Evolutionary conservation across 805 yeast species (phyloP).

Genomic region (Zygosaccharomyces siamensis): DNA sequence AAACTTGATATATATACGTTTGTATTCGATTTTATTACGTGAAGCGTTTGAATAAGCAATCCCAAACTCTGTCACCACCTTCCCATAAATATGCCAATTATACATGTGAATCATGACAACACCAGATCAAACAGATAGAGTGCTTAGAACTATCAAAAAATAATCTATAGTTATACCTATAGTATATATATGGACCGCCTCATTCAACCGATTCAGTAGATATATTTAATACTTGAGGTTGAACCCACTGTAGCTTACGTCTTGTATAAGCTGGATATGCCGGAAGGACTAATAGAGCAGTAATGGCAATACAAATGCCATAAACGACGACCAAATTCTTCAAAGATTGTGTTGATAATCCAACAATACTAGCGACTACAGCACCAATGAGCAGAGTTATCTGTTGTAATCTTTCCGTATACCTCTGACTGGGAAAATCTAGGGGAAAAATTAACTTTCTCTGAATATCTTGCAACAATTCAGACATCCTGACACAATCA

Average conservation of each 20-base stretch:
- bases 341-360: slow-evolving; percentile 46
- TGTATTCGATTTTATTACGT: too few relatives aligned
- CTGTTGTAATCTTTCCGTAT: slow-evolving; percentile 16
- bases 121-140: background rate
- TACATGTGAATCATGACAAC: background rate
- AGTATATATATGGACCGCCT: background rate
- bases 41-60: background rate
- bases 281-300: slow-evolving; percentile 45
- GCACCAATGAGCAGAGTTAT: slow-evolving; percentile 22
- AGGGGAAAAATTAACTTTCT: slow-evolving; percentile 32
- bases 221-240: slow-evolving; percentile 18
- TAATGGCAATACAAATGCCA: slow-evolving; percentile 33
- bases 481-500: slow-evolving; percentile 28
- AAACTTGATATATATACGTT: background rate
- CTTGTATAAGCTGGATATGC: slow-evolving; percentile 54
- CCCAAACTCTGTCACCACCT: background rate
- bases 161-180: background rate
- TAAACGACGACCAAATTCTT: slow-evolving; percentile 38
- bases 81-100: background rate
- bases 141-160: background rate
- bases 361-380: slow-evolving; percentile 42
- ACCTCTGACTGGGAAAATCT: slow-evolving; percentile 33
- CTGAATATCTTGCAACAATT: slow-evolving; percentile 26
- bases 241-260: slow-evolving; percentile 47
- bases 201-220: background rate